Conservation (phyloP, 2,329 filamentous ascomycete species). For the Curvularia spicifera region DNA sequence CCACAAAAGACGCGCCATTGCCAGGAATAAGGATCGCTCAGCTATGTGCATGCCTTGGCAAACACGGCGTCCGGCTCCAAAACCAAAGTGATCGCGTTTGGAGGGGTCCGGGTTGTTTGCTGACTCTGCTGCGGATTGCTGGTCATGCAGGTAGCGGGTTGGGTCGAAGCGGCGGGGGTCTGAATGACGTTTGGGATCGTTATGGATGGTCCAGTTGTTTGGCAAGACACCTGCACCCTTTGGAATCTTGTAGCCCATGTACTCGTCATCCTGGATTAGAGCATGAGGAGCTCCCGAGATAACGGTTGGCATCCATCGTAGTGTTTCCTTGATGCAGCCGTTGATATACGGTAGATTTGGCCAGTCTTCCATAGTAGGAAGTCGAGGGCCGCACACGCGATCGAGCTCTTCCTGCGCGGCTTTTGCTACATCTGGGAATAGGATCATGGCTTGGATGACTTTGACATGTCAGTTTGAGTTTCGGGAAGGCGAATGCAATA, state of each 20-base stretch:
- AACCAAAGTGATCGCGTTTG: constrained; percentile 48
- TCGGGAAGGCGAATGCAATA: not conserved
- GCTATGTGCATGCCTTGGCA: constrained; percentile 51
- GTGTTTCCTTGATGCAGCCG: constrained; percentile 37
- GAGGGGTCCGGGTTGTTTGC: constrained; percentile 38
- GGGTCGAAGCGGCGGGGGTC: constrained; percentile 56
- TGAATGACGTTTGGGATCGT: constrained; percentile 52
- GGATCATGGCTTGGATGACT: constrained; percentile 37
- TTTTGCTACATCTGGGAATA: constrained; percentile 32
- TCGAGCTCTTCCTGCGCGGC: constrained; percentile 40
- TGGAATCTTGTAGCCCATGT: constrained; percentile 48
- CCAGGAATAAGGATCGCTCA: constrained; percentile 40
- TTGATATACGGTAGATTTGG: constrained; percentile 35
- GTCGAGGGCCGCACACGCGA: constrained; percentile 34
- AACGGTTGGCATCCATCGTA: constrained; percentile 42
- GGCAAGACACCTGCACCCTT: constrained; percentile 44
- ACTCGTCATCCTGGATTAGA: constrained; percentile 33
- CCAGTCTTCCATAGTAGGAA: constrained; percentile 40
- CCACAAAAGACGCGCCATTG: constrained; percentile 45
- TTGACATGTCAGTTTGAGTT: not conserved
- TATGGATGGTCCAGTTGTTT: constrained; percentile 44
- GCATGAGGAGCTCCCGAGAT: constrained; percentile 38
- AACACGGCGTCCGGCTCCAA: constrained; percentile 48
- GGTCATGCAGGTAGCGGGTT: constrained; percentile 42
- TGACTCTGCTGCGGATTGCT: constrained; percentile 40